Evolutionary conservation across 2,329 filamentous ascomycete genomes (phyloP).

Genomic region (Aureobasidium sp.): DNA sequence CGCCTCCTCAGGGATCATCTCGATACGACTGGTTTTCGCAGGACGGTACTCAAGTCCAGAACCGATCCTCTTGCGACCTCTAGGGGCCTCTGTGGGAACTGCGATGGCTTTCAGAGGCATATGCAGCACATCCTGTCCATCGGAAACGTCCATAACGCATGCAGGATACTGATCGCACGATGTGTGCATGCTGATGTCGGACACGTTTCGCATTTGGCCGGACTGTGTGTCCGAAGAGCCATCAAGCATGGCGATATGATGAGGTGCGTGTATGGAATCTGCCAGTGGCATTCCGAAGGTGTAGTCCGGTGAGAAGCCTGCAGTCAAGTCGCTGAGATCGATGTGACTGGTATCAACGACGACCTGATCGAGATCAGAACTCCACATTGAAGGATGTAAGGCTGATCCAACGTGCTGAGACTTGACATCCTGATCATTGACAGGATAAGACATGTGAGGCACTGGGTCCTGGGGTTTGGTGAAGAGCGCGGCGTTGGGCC

Average conservation of each 20-base stretch:
- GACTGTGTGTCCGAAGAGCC: neutral
- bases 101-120: neutral
- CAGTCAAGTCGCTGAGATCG: slow-evolving; percentile 14
- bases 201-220: slow-evolving; percentile 9
- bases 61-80: neutral
- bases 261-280: neutral
- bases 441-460: slow-evolving; percentile 16
- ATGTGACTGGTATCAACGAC: slow-evolving; percentile 5
- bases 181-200: slow-evolving; percentile 28
- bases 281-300: neutral
- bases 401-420: neutral
- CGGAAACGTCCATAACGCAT: slow-evolving; percentile 21
- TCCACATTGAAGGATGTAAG: neutral
- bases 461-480: slow-evolving; percentile 51
- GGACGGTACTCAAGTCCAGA: neutral
- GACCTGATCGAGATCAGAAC: neutral
- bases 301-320: slow-evolving; percentile 13
- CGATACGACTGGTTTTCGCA: neutral
- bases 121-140: slow-evolving; percentile 6
- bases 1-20: neutral
- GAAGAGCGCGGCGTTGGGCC: slow-evolving; percentile 55
- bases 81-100: neutral
- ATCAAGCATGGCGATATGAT: neutral
- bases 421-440: slow-evolving; percentile 8
- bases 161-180: slow-evolving; percentile 22